A percentile compares a stretch with the other conserved stretches of the same genome.
Conservation (phyloP, 441 rosid species). For the Mallotus repandus region DNA sequence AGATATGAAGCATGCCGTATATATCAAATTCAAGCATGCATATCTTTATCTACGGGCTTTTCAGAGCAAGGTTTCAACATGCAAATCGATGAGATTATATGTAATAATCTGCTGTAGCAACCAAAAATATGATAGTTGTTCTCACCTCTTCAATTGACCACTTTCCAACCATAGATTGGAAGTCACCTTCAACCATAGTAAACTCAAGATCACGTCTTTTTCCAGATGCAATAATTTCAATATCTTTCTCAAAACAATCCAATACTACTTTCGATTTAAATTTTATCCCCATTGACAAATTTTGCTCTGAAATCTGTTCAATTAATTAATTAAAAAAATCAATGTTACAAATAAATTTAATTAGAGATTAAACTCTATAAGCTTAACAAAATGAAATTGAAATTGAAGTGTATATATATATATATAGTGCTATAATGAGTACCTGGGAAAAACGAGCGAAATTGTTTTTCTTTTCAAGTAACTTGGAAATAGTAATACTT, state of each 20-base stretch:
- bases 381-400: too few species aligned
- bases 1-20: too few species aligned
- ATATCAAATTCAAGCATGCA: too few species aligned
- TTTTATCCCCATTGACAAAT: constrained; percentile 70
- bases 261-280: constrained; percentile 77
- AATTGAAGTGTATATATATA: too few species aligned
- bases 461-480: not conserved
- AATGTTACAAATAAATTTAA: too few species aligned
- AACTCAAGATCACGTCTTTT: constrained; percentile 79
- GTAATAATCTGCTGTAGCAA: too few species aligned
- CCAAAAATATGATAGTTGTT: not conserved
- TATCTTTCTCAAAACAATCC: constrained; percentile 86
- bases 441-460: not conserved
- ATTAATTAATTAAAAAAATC: not conserved
- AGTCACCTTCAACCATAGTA: constrained; percentile 90
- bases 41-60: too few species aligned
- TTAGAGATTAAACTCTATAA: too few species aligned
- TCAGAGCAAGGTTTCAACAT: too few species aligned
- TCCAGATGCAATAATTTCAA: constrained; percentile 52
- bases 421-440: too few species aligned
- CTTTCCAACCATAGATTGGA: constrained; percentile 73
- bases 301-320: constrained; percentile 72
- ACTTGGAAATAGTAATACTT: not conserved
- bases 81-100: too few species aligned
- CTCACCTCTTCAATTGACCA: constrained; percentile 90